Evolutionary conservation across 2,329 filamentous ascomycete species (phyloP), one percentile per base, ranked within the genome.

Genomic region (Chrysoporthe cubensis): DNA sequence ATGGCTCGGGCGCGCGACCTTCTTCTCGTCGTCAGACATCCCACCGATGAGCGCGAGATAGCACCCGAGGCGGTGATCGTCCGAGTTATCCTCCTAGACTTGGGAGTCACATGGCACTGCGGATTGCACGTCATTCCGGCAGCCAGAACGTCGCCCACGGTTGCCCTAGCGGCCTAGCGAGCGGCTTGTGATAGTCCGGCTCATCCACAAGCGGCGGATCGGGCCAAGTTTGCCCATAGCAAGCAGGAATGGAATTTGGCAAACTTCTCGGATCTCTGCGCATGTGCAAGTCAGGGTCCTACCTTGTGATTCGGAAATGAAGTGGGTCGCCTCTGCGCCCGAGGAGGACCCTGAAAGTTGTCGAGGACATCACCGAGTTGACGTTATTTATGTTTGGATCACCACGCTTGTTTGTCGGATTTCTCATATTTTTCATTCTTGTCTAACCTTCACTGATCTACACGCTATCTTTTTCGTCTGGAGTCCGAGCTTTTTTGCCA

Each of bases 1-100:
- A 52, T 13, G 21, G 21, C 21, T 21, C 26, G 50, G 50, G 16
- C 32, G 50, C 50, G 13, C 50, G 26, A 54, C 50, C 21, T 32
- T 54, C 21, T 54, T 34, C 11, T 54, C 50, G 11, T 54, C 50
- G 50, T 54, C 50, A 54, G 50, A 54, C 50, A 32, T 54, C 26
- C 7, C 13, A 26, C 50, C 21, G 9, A 54, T 34, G 26, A 21
- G 50, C 50, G 32, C 26, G 50, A 54, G 26, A 54, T 26, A 32
- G 50, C 50, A 13, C 50, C 21, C 26, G 21, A 32, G 21, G 50
- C 26, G 11, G 50, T 13, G 50, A 54, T 54, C 50, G 48, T 52
- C 48, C 48, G 11, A 32, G 26, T 26, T 26, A 26, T 26, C n/a
- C 3, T 18, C 8, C 26, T 52, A 52, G 48, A 9, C 48, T 50